These are phyloP conservation scores for Mortierella sp. DNA, from an alignment of 371 early-diverging fungal genomes.

Conservation along the genomic window DNA sequence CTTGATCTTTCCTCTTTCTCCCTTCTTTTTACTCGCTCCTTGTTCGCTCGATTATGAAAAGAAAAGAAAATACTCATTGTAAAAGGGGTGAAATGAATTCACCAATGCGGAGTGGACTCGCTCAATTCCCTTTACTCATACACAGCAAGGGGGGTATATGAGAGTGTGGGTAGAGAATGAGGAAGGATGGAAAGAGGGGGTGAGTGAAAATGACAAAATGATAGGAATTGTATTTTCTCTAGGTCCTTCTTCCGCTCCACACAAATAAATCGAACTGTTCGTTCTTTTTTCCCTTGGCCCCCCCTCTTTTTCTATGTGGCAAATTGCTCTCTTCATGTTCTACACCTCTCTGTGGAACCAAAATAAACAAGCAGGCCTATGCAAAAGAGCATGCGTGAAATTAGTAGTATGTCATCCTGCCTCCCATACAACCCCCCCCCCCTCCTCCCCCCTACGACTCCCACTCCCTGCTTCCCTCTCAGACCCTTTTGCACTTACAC, in stretches of 20 bases:
- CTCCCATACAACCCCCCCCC: neutral
- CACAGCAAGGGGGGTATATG: neutral
- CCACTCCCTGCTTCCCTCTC: neutral
- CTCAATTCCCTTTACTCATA: neutral
- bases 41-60: neutral
- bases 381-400: neutral
- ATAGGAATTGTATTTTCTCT: neutral
- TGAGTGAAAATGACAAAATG: neutral
- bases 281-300: neutral
- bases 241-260: neutral
- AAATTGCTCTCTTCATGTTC: neutral
- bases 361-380: neutral
- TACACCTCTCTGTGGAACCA: neutral
- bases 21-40: neutral
- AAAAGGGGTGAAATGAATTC: neutral
- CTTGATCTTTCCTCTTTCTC: neutral
- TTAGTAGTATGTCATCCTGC: neutral
- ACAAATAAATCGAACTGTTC: too few species aligned
- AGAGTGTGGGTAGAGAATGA: neutral
- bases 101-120: neutral
- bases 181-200: neutral
- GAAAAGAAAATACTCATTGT: neutral
- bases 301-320: neutral
- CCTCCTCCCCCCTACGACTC: neutral
- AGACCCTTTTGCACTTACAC: neutral